Percentiles rank a stretch among this genome's conserved stretches.
Conservation (phyloP, 2,329 filamentous ascomycete genomes). For the Cladophialophora immunda region DNA sequence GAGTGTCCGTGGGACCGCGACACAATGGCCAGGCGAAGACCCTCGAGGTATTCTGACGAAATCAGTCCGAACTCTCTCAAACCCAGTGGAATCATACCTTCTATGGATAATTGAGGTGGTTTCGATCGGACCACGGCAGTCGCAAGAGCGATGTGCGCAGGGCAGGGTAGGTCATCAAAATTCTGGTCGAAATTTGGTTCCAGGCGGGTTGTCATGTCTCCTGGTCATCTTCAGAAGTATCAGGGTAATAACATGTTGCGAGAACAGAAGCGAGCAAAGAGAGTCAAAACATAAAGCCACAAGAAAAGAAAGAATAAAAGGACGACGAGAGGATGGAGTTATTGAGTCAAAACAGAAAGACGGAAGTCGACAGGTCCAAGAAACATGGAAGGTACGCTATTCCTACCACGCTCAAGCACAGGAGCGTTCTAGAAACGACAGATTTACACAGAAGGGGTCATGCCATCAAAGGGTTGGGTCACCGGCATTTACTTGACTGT, state of each 20-base stretch:
- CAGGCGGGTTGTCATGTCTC: slow-evolving; percentile 15
- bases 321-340: neutral
- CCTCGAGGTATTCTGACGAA: slow-evolving; percentile 23
- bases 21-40: slow-evolving; percentile 23
- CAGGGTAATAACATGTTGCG: neutral
- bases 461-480: neutral
- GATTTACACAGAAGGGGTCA: neutral
- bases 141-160: slow-evolving; percentile 54
- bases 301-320: neutral
- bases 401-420: neutral
- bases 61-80: slow-evolving; percentile 9
- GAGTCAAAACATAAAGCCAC: too few relatives aligned
- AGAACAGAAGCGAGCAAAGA: neutral
- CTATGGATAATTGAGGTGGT: slow-evolving; percentile 46
- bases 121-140: slow-evolving; percentile 54
- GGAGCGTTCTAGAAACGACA: neutral
- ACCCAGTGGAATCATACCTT: slow-evolving; percentile 43
- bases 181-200: neutral
- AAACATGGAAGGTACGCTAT: neutral
- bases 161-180: slow-evolving; percentile 43
- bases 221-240: neutral
- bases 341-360: neutral
- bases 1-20: neutral
- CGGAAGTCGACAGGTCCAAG: neutral
- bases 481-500: neutral